Evolutionary conservation across 129 eudicot species (phyloP), one percentile per base, ranked within the genome.

Genomic region (Flaveria robusta): DNA sequence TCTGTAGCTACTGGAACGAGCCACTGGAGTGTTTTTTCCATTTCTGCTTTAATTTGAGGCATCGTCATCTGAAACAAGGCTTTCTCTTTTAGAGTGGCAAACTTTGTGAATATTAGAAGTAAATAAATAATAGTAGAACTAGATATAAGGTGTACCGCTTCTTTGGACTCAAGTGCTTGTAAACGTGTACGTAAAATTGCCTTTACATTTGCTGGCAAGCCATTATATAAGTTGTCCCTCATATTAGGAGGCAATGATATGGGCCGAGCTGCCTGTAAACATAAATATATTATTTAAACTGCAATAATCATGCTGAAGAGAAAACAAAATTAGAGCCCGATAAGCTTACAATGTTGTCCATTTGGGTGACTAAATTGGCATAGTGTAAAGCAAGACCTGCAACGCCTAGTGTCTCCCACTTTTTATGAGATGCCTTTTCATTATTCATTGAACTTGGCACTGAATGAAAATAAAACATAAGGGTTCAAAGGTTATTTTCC

Each of bases 351-450:
- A 93, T 84, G 85, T 85, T 87, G 77, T 88, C 96, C 50, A 93
- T 91, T 81, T 93, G 97, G 79, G 85, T 90, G 74, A 93, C 85
- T 83, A 88, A 71, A 72, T 93, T 89, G 43, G 98, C 96, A 66
- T 93, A 93, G 80, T 93, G 98, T 77, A 90, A 88, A 47, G 97
- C 90, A 73, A 93, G 98, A 77, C 97, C 98, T 26, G 96, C 93
- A 63, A 45, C 86, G 63, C 98, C 98, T 31, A 93, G 84, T 70
- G 91, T 87, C 64, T 91, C 93, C 9, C 79, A 80, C 72, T 83
- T 82, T 37, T 77, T 74, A 39, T 42, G 60, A 63, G 83, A 39
- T 56, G 72, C 88, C 72, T 87, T 79, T 29, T 49, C 85, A 62
- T 63, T 42, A 27, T 56, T 41, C 23, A 50, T 47, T 64, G 81